Evolutionary conservation across 1,284 basidiomycete species (phyloP), one percentile per base, ranked within the genome.

Genomic region (Marasmius oreades): DNA sequence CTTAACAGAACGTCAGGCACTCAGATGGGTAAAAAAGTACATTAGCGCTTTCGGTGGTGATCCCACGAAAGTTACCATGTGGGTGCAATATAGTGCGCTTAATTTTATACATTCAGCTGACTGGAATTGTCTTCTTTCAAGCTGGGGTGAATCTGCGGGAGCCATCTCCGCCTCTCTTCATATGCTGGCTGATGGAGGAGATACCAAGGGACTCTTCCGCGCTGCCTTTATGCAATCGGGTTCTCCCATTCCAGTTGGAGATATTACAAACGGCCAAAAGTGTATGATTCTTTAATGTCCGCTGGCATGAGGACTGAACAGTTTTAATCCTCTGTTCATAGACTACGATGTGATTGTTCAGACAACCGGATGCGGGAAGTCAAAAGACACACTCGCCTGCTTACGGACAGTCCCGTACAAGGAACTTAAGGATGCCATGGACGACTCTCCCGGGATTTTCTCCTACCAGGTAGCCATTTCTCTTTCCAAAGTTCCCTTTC

Each of bases 41-140:
- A 85, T 90, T 44, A 58, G 68, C 12, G 68, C 70, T 0, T 89
- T 90, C 56, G 85, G 86, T 1, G 88, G 88, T 5, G 80, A 88
- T 63, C 78, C 80, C 12, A 68, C 70, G 1, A 77, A 77, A 63
- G 82, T 85, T 3, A 82, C 79, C 1, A 77, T 84, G 82, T 83
- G 66, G 51, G 76, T 63, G 18, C 10, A 45, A n/a, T 43, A 23
- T 5, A 37, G 6, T 31, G n/a, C 0, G 33, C 5, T 24, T 26
- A 24, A 16, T 14, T 39, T 22, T 14, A 23, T 47, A 23, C 24
- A 31, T 24, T 11, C n/a, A 43, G 11, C 28, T 52, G 11, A 51
- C 18, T n/a, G 31, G 26, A 43, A 24, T 37, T 64, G n/a, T n/a
- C 12, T 26, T 33, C 18, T 24, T 36, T 52, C 14, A 42, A 81